Evolutionary conservation across 176 grass and related monocot species (phyloP).

Genomic region (Stipa capillata): DNA sequence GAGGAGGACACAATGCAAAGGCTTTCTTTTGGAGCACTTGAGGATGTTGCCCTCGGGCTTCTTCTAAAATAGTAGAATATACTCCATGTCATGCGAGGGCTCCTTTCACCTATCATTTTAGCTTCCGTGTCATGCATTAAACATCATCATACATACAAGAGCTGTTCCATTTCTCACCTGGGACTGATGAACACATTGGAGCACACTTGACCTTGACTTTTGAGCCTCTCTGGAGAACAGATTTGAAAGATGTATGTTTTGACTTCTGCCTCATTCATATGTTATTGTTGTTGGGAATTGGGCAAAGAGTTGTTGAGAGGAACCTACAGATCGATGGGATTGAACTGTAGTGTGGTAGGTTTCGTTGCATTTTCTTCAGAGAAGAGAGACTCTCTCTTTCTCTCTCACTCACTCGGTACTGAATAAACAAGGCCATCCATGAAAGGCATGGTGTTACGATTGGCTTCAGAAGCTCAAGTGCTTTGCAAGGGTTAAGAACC

Average conservation of each 20-base stretch:
- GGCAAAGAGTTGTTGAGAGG: conserved; percentile 28
- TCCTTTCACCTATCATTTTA: neutral
- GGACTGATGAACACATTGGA: conserved; percentile 25
- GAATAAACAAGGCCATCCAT: neutral
- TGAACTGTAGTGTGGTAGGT: conserved; percentile 21
- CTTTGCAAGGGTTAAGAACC: conserved; percentile 1
- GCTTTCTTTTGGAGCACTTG: conserved; percentile 18
- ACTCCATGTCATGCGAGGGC: neutral
- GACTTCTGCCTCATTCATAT: conserved; percentile 16
- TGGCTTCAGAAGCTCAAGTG: neutral
- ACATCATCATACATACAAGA: neutral
- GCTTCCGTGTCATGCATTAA: neutral
- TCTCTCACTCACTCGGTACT: neutral
- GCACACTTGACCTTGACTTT: conserved; percentile 26
- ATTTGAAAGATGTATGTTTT: conserved; percentile 41
- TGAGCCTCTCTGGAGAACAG: conserved; percentile 19
- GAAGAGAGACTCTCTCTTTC: neutral
- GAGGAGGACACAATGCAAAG: neutral
- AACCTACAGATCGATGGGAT: conserved; percentile 35
- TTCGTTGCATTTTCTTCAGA: conserved; percentile 14
- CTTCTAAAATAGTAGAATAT: conserved; percentile 18
- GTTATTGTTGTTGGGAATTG: conserved; percentile 35
- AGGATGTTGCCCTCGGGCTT: neutral
- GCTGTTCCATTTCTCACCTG: neutral
- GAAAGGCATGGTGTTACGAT: conserved; percentile 11